Conservation (phyloP, 805 yeast genomes). For the Kluyveromyces nonfermentans region DNA sequence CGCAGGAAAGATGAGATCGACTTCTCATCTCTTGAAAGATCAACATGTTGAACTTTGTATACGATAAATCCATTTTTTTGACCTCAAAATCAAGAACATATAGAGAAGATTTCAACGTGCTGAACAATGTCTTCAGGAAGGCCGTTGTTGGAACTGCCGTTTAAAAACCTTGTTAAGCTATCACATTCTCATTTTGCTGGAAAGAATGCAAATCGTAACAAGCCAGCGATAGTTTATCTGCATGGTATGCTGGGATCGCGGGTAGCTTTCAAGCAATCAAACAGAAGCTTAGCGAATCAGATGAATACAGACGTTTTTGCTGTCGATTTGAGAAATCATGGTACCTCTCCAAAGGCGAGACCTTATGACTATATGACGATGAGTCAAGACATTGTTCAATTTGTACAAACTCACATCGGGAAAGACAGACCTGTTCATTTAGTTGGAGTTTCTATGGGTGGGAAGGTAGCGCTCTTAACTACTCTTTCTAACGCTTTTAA, state of each 20-base stretch:
- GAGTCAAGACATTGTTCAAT: slow-evolving; percentile 35
- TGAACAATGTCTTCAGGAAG: not conserved
- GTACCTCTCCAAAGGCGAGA: slow-evolving; percentile 35
- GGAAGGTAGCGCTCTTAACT: slow-evolving; percentile 43
- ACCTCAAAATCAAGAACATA: no score
- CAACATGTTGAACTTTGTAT: no score
- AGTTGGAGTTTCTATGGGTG: slow-evolving; percentile 56
- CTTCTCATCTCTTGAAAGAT: no score
- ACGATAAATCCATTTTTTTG: no score
- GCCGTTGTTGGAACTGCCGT: slow-evolving; percentile 3
- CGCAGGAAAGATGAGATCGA: no score
- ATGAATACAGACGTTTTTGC: slow-evolving; percentile 32
- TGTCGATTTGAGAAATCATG: slow-evolving; percentile 50
- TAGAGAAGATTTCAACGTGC: not conserved
- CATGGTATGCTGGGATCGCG: slow-evolving; percentile 50
- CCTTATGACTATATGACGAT: slow-evolving; percentile 39
- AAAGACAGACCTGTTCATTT: slow-evolving; percentile 26
- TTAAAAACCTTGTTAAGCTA: slow-evolving; percentile 17
- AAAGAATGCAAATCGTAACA: not conserved
- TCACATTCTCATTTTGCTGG: slow-evolving; percentile 9
- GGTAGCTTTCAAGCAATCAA: slow-evolving; percentile 35
- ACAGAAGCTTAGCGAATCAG: slow-evolving; percentile 26
- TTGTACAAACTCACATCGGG: slow-evolving; percentile 24
- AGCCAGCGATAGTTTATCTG: slow-evolving; percentile 36
- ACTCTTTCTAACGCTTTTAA: slow-evolving; percentile 25